Conservation (phyloP, 805 yeast genomes). For the Jamesozyma spencerorum region DNA sequence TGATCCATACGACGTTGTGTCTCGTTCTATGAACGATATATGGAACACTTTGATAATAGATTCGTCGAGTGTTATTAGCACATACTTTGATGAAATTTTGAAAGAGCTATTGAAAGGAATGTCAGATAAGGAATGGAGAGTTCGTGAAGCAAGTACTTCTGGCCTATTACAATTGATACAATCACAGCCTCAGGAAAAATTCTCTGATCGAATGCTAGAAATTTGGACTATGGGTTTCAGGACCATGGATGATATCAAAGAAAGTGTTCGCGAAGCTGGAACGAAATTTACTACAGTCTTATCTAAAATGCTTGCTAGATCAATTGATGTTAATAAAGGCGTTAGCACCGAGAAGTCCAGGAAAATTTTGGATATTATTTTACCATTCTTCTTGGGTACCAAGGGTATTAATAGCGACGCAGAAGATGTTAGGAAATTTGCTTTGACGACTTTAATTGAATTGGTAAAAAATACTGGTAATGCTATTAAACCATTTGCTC, state of each 20-base stretch:
- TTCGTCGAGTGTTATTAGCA: conserved; percentile 43
- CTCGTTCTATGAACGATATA: conserved; percentile 77
- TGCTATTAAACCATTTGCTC: conserved; percentile 56
- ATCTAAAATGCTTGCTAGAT: conserved; percentile 51
- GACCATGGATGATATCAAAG: conserved; percentile 88
- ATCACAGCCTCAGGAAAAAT: conserved; percentile 42
- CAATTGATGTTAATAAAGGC: conserved; percentile 41
- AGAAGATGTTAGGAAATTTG: conserved; percentile 69
- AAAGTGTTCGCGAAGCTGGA: conserved; percentile 81
- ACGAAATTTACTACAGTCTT: conserved; percentile 54
- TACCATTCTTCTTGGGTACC: conserved; percentile 73
- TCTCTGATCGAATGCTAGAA: conserved; percentile 45
- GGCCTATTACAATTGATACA: conserved; percentile 66
- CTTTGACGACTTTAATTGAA: conserved; percentile 64
- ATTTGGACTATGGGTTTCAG: conserved; percentile 88
- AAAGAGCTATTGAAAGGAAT: conserved; percentile 56
- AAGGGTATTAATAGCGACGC: conserved; percentile 79
- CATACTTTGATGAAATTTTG: conserved; percentile 50
- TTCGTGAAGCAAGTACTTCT: conserved; percentile 73
- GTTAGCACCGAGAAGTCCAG: conserved; percentile 34
- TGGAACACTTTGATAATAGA: conserved; percentile 66
- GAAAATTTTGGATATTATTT: conserved; percentile 43
- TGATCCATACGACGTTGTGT: conserved; percentile 72
- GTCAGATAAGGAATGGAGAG: conserved; percentile 86
- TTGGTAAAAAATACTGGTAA: conserved; percentile 56